Evolutionary conservation across 2,329 filamentous ascomycete species (phyloP).

Genomic region (Monilinia polystroma): DNA sequence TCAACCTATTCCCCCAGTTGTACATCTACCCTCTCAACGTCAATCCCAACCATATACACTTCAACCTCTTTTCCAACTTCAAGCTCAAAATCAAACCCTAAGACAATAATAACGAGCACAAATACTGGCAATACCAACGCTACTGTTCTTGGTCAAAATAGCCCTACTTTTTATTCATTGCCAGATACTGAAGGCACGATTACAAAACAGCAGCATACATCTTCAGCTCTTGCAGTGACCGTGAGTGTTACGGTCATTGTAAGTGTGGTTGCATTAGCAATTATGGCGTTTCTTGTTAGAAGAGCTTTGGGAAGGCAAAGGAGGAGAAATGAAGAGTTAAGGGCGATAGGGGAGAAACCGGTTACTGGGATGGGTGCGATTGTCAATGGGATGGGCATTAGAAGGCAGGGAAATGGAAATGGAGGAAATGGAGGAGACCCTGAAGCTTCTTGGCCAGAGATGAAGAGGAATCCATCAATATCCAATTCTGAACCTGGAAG

Average conservation of each 20-base stretch:
- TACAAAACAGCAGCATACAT: constrained; percentile 2
- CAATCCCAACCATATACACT: background rate
- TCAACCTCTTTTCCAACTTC: background rate
- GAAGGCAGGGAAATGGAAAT: background rate
- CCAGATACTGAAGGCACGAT: background rate
- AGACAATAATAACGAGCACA: background rate
- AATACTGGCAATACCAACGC: background rate
- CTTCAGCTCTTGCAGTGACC: constrained; percentile 3
- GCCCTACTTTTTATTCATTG: background rate
- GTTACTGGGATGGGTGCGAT: background rate
- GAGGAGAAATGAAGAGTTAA: background rate
- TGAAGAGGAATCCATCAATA: background rate
- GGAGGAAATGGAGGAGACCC: background rate
- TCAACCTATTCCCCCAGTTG: background rate
- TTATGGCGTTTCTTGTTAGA: constrained; percentile 1
- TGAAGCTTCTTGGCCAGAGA: background rate
- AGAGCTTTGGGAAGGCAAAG: background rate
- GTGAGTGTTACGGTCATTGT: constrained; percentile 1
- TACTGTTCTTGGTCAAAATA: background rate
- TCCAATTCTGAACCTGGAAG: background rate
- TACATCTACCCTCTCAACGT: background rate
- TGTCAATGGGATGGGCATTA: background rate
- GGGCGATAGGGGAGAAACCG: background rate
- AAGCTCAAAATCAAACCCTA: background rate
- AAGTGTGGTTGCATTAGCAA: background rate